Base-by-base conservation (phyloP, 345 rosid species). In the Cardamine occulta region DNA sequence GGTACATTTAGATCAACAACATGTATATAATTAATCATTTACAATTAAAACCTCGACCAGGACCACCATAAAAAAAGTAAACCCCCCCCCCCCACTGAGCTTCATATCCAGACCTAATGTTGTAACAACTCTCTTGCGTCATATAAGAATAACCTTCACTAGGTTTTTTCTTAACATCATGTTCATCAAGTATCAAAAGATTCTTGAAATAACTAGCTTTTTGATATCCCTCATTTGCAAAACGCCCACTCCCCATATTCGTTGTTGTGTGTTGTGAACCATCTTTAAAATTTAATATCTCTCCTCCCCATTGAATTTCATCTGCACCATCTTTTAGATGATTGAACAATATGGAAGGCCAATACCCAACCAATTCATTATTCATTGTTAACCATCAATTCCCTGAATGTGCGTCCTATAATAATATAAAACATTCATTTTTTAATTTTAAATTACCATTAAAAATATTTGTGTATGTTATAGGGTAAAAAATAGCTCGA, bases 221-320 rank as follows among this genome's bases (percentile, higher is more conserved):
- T 21, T 80, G 81, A 18, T 42, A 78, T 32, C 86, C 84, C 67
- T 80, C 83, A 4, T 54, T 63, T 3, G 85, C 78, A 23, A 82
- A 85, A 60, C 76, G 80, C 3, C 86, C 86, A 52, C 86, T 83
- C 1, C 88, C 84, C 88, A 85, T 85, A 23, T 73, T 70, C 47
- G 88, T 85, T 1, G 69, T n/a, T 0, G 85, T 77, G 66, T 74
- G 85, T 7, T 44, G 67, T 19, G 79, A 83, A 1, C 44, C 62
- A 0, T 53, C 9, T 12, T 26, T 19, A 4, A 45, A 24, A 66
- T 86, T 76, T 4, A 61, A 58, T 23, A 84, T 42, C 68, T 84
- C 89, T 1, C 87, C 89, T 8, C 89, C 89, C 82, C 82, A 82
- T 2, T 66, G 55, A 8, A 86, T 31, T 58, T 67, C 52, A 7